Conservation (phyloP, 164 flowering plant species). For the Chimonanthus salicifolius region DNA sequence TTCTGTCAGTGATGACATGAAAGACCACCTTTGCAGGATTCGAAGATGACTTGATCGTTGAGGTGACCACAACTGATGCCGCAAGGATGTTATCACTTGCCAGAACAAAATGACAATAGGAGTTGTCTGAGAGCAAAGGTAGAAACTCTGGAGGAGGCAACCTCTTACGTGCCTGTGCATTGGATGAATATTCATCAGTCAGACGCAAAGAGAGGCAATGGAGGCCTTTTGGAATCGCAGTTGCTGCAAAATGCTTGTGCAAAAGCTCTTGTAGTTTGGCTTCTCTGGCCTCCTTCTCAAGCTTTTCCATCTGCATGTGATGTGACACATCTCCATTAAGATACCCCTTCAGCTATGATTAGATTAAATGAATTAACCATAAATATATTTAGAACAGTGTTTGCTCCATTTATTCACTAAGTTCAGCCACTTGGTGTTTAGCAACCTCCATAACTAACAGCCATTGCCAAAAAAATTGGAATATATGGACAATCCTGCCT, state of each 20-base stretch:
- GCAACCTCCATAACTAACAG: too few relatives aligned
- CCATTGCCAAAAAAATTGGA: too few relatives aligned
- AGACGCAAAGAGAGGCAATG: constrained; percentile 91
- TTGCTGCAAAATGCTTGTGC: constrained; percentile 97
- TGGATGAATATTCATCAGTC: constrained; percentile 96
- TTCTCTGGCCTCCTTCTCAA: constrained; percentile 72
- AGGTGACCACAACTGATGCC: constrained; percentile 89
- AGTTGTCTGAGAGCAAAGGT: constrained; percentile 79
- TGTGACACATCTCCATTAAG: too few relatives aligned
- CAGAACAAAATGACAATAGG: constrained; percentile 74
- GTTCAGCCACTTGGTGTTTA: too few relatives aligned
- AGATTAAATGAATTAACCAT: background rate
- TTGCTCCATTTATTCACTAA: too few relatives aligned
- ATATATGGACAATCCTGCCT: too few relatives aligned
- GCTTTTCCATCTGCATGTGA: constrained; percentile 69
- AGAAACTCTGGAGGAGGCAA: constrained; percentile 93
- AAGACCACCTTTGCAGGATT: constrained; percentile 81
- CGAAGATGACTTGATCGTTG: constrained; percentile 62
- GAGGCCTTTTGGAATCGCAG: constrained; percentile 81
- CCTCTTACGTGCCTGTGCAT: constrained; percentile 92
- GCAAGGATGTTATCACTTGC: constrained; percentile 96
- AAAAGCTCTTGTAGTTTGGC: constrained; percentile 78
- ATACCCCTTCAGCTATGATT: background rate
- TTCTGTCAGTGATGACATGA: constrained; percentile 96
- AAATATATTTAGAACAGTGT: too few relatives aligned